A percentile compares a stretch with the other conserved stretches of the same genome.
Evolutionary conservation across 176 grass and related monocot genomes (phyloP).

Genomic region (Leersia perrieri): DNA sequence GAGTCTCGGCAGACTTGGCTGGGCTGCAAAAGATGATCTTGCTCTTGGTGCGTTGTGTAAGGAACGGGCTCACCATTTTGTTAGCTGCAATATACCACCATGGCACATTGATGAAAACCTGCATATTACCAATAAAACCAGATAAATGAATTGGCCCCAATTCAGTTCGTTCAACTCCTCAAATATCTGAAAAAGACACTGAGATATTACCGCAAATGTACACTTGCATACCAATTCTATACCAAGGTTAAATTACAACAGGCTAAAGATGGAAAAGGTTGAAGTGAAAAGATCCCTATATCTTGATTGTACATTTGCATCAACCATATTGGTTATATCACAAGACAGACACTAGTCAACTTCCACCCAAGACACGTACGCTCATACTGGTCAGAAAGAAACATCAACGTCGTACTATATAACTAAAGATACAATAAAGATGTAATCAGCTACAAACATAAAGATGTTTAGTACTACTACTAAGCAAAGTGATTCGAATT

Average conservation of each 20-base stretch:
- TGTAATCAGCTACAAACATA: neutral
- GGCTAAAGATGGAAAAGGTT: neutral
- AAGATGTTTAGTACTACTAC: neutral
- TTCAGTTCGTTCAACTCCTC: neutral
- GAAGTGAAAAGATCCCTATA: neutral
- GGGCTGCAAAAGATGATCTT: slow-evolving; percentile 85
- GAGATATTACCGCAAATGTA: neutral
- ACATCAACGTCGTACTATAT: neutral
- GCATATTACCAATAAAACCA: slow-evolving; percentile 5
- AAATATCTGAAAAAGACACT: neutral
- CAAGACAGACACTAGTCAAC: neutral
- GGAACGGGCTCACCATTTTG: slow-evolving; percentile 84
- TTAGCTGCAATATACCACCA: slow-evolving; percentile 94
- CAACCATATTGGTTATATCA: neutral
- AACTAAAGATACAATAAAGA: neutral
- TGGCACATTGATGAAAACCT: slow-evolving; percentile 97
- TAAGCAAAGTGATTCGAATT: neutral
- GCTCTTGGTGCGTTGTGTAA: slow-evolving; percentile 94
- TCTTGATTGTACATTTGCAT: neutral
- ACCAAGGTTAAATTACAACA: neutral
- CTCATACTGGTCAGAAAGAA: neutral
- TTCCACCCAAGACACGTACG: neutral
- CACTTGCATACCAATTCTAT: neutral
- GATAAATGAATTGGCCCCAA: neutral
- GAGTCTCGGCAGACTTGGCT: slow-evolving; percentile 72